phyloP scores from a whole-genome alignment of 1,284 basidiomycete species.

The Pyrrhoderma noxium region DNA sequence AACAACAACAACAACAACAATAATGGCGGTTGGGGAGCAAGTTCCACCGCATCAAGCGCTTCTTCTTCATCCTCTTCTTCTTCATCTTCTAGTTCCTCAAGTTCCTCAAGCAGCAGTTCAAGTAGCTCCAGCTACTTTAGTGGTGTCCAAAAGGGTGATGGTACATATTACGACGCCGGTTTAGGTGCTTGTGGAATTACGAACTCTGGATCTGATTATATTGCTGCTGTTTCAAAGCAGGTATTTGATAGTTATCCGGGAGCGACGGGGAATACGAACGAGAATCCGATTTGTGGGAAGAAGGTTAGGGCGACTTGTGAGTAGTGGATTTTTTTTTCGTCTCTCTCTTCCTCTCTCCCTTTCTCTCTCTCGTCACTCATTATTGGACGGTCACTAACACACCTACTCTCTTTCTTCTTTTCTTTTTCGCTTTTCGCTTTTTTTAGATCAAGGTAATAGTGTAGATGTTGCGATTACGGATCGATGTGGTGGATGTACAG shows the following conservation, averaged over 20 bases:
- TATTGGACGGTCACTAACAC: neutral
- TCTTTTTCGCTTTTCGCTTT: too few relatives aligned
- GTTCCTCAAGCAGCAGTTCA: neutral
- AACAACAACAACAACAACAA: too few relatives aligned
- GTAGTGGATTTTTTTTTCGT: conserved; percentile 7
- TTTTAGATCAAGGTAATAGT: conserved; percentile 20
- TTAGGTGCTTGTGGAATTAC: conserved; percentile 39
- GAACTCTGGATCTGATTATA: conserved; percentile 31
- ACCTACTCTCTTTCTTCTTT: too few relatives aligned
- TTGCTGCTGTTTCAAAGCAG: conserved; percentile 33
- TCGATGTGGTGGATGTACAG: conserved; percentile 19
- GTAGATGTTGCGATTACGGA: conserved; percentile 25
- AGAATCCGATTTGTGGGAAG: conserved; percentile 28
- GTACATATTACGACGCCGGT: conserved; percentile 29
- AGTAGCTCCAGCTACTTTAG: conserved; percentile 1
- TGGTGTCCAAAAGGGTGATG: conserved; percentile 10
- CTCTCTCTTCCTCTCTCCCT: too few relatives aligned
- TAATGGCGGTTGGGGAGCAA: neutral
- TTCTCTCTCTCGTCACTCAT: too few relatives aligned
- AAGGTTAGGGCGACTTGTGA: conserved; percentile 25
- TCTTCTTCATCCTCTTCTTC: neutral
- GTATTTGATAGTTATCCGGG: conserved; percentile 36
- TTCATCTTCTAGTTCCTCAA: neutral
- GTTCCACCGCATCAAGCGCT: neutral
- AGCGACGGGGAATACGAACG: conserved; percentile 22